Evolutionary conservation across 352 stramenopile species (phyloP), one percentile per base, ranked within the genome.

Genomic region (Phytophthora pinifolia): DNA sequence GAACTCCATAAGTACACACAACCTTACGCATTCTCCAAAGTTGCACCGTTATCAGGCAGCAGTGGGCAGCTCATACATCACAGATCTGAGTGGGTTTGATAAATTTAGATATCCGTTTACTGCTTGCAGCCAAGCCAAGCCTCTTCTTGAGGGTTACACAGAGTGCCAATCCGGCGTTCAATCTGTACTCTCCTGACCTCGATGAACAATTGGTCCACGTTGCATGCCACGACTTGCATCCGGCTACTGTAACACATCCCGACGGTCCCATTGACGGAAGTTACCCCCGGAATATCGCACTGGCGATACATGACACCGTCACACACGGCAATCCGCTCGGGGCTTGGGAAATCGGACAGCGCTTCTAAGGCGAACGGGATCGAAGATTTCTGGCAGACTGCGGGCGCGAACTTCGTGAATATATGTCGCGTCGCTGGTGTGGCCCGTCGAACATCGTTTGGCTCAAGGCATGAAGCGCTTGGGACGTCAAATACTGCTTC

Each of bases 221-320:
- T 65, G 30, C 61, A 70, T 2, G 61, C 46, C 9, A 70, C 34
- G 8, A 66, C 50, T 25, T 70, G 62, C 55, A 70, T 62, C 1
- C 61, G 56, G 15, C 49, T 70, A 41, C 54, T 66, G 38, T 62
- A 70, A 31, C 62, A 66, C 39, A 70, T 70, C 4, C 62, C 62
- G 5, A 41, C 20, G 8, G 32, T 42, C 1, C 36, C 48, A 17
- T 65, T 54, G 22, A 30, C 20, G 1, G 54, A 62, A 0, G 47
- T 48, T 31, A 57, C 47, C 0, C 39, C 36, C 10, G 60, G 47
- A 29, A 56, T 61, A n/a, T 60, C 60, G 31, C 60, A 68, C 31
- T 46, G 42, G 15, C 60, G 54, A 17, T 58, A 68, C 35, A 47
- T 42, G 18, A 61, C 48, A 8, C 61, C 48, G 14, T 35, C 48